These are phyloP conservation scores for Porphyrellus sp. DNA, from an alignment of 1,284 basidiomycete species.

Conservation along the genomic window DNA sequence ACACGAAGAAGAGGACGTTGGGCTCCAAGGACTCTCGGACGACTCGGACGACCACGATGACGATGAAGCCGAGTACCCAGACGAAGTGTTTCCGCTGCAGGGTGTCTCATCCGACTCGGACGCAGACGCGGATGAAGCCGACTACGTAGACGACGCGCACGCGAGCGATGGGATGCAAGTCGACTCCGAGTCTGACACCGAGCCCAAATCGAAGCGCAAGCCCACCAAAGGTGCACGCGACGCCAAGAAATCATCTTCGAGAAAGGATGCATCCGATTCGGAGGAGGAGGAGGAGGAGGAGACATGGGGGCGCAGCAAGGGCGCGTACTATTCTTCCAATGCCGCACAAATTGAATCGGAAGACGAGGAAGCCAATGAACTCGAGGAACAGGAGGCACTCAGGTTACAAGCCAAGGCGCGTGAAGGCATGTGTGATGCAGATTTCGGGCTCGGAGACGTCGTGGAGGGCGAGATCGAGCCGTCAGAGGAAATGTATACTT, in stretches of 20 bases:
- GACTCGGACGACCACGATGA: constrained; percentile 51
- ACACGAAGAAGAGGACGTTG: constrained; percentile 58
- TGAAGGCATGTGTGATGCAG: constrained; percentile 70
- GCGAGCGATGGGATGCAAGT: constrained; percentile 51
- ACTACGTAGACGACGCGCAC: constrained; percentile 37
- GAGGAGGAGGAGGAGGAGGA: constrained; percentile 46
- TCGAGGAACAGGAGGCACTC: constrained; percentile 86
- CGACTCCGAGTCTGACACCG: constrained; percentile 37
- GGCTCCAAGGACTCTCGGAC: constrained; percentile 31
- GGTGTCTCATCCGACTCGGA: constrained; percentile 40
- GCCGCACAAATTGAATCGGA: constrained; percentile 77
- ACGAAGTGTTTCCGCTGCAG: constrained; percentile 40
- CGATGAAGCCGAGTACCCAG: constrained; percentile 33
- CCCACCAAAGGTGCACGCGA: constrained; percentile 30
- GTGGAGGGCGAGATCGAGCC: constrained; percentile 40
- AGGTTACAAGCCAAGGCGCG: constrained; percentile 76
- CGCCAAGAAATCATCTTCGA: constrained; percentile 35
- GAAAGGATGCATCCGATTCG: constrained; percentile 36
- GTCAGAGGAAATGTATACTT: constrained; percentile 41
- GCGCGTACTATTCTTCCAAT: constrained; percentile 84
- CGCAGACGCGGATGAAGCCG: constrained; percentile 44
- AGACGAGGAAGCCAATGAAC: constrained; percentile 80
- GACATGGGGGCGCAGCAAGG: constrained; percentile 76
- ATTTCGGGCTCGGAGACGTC: constrained; percentile 81
- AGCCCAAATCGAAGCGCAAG: constrained; percentile 33